These are phyloP conservation scores for Erysimum cheiranthoides DNA, from an alignment of 345 rosid genomes.

Conservation along the genomic window DNA sequence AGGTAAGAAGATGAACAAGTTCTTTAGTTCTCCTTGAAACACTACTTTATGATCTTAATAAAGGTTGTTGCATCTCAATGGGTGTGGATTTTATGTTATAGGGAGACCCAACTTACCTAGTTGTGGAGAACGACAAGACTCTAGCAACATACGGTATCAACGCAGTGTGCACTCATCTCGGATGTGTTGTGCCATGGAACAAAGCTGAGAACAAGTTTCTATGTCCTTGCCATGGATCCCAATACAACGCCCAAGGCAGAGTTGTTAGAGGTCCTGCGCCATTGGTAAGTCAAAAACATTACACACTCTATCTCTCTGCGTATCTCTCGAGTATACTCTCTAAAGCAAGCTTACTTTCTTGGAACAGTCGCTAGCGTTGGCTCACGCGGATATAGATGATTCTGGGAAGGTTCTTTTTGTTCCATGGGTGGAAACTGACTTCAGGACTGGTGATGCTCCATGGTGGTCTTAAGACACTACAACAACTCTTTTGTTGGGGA, in stretches of 20 bases:
- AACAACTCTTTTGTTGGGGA: constrained; percentile 16
- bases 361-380: constrained; percentile 86
- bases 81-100: constrained; percentile 30
- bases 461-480: constrained; percentile 78
- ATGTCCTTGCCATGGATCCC: constrained; percentile 99
- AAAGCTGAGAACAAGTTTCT: constrained; percentile 90
- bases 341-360: constrained; percentile 12
- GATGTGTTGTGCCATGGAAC: constrained; percentile 95
- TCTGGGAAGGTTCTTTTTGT: constrained; percentile 87
- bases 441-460: constrained; percentile 94
- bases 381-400: constrained; percentile 73
- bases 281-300: constrained; percentile 60
- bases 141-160: constrained; percentile 86
- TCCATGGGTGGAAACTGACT: constrained; percentile 94
- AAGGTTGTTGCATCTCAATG: constrained; percentile 10
- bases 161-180: constrained; percentile 93
- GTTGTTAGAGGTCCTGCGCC: constrained; percentile 99
- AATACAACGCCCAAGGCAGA: constrained; percentile 93
- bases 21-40: neutral
- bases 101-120: constrained; percentile 99
- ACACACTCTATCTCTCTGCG: neutral
- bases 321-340: neutral
- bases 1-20: constrained; percentile 52
- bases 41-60: neutral
- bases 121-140: constrained; percentile 85